phyloP scores from a whole-genome alignment of 805 yeast genomes.

The Ogataea nakhonphanomensis region DNA sequence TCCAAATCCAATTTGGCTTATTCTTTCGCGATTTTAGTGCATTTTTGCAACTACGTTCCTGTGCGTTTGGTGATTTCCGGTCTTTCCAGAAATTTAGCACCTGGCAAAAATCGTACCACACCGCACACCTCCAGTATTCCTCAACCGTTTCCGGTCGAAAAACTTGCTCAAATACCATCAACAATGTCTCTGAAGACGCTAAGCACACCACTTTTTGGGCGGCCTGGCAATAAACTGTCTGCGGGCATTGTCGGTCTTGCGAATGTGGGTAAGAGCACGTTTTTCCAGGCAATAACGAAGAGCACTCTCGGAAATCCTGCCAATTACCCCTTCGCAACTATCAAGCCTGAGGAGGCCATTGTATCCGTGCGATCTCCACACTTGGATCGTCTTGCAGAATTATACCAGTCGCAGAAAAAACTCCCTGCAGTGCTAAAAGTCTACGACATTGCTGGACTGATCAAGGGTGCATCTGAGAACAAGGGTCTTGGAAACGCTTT shows the following conservation, averaged over 20 bases:
- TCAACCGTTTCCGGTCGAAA: neutral
- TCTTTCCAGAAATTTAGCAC: neutral
- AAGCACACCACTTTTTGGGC: slow-evolving; percentile 26
- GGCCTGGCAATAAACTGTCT: slow-evolving; percentile 34
- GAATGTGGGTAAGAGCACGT: slow-evolving; percentile 61
- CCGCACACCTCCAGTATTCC: neutral
- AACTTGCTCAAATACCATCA: neutral
- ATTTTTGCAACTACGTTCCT: neutral
- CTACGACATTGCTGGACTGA: slow-evolving; percentile 69
- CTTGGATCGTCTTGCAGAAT: slow-evolving; percentile 43
- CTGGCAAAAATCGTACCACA: neutral
- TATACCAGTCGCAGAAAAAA: slow-evolving; percentile 48
- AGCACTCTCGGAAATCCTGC: slow-evolving; percentile 65
- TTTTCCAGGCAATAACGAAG: slow-evolving; percentile 57
- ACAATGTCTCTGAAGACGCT: slow-evolving; percentile 1
- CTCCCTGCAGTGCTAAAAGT: slow-evolving; percentile 56
- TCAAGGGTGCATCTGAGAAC: slow-evolving; percentile 60
- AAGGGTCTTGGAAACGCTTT: slow-evolving; percentile 76
- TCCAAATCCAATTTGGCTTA: no score
- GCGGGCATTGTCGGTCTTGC: slow-evolving; percentile 61
- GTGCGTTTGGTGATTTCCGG: slow-evolving; percentile 1
- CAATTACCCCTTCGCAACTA: slow-evolving; percentile 72
- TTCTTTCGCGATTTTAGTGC: no score
- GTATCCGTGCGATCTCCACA: slow-evolving; percentile 50
- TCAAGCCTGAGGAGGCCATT: slow-evolving; percentile 66